phyloP scores from a whole-genome alignment of 495 filamentous ascomycete genomes.

The Tirmania nivea region DNA sequence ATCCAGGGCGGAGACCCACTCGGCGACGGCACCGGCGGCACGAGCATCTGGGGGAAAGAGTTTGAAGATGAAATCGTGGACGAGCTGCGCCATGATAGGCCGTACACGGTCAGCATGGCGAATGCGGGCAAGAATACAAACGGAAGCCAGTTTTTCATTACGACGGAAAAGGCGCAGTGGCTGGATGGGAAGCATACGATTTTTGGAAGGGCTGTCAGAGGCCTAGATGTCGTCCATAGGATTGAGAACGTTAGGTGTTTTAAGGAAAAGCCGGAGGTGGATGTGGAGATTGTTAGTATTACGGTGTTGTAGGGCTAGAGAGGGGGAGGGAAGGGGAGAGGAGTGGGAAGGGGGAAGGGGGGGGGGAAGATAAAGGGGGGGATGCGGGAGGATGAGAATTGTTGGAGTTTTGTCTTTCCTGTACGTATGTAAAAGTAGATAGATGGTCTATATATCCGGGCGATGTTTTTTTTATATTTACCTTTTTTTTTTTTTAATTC shows the following conservation, averaged over 20 bases:
- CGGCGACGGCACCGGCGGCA: slow-evolving; percentile 86
- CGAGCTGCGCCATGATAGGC: slow-evolving; percentile 75
- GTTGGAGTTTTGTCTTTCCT: too few species aligned
- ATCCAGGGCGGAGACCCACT: slow-evolving; percentile 83
- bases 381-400: too few species aligned
- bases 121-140: slow-evolving; percentile 76
- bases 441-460: too few species aligned
- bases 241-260: slow-evolving; percentile 84
- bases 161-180: slow-evolving; percentile 89
- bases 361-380: too few species aligned
- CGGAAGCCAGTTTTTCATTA: slow-evolving; percentile 90
- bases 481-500: too few species aligned
- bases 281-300: slow-evolving; percentile 94
- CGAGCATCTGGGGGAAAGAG: slow-evolving; percentile 89
- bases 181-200: slow-evolving; percentile 91
- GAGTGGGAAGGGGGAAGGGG: neutral
- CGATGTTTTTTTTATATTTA: too few species aligned
- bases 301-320: slow-evolving; percentile 29
- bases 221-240: slow-evolving; percentile 84
- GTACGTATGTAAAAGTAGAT: too few species aligned
- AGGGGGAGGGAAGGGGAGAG: neutral
- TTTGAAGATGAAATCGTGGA: slow-evolving; percentile 92
- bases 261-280: slow-evolving; percentile 91
- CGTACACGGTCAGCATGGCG: slow-evolving; percentile 91
- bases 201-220: slow-evolving; percentile 74